Evolutionary conservation across 2,329 filamentous ascomycete genomes (phyloP), one percentile per base, ranked within the genome.

Genomic region (Colletotrichum liaoningense): DNA sequence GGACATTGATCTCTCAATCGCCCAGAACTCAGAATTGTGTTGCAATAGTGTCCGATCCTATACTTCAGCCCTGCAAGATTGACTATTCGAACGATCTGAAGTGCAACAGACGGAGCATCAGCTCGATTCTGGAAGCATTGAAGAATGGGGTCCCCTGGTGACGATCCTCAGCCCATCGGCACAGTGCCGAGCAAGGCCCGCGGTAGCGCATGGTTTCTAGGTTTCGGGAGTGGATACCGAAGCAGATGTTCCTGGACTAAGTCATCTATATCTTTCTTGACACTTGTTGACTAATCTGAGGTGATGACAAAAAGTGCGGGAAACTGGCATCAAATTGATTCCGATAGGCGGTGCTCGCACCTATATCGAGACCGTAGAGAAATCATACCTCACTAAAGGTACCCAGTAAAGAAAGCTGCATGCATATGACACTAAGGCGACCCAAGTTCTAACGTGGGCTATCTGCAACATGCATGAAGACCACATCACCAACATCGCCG

Each of bases 191-290:
- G 16, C 58, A 2, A 28, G 22, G 28, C 35, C 57, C n/a, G 8
- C 14, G 38, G 38, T 22, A 52, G 55, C 14, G 58, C 58, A 63
- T 54, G 58, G 65, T 42, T 52, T 24, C 19, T 46, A 63, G 24
- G 58, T 72, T 69, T 69, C 63, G 56, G 38, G 14, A 42, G 63
- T 72, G 69, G 63, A 62, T 52, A 56, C 64, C 19, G 5, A 8
- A 24, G 62, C 57, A 64, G 46, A 56, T 46, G 22, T 56, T 35
- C 28, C 19, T 49, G 42, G 42, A 22, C 42, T 49, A 49, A 49
- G 42, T 49, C 19, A 49, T 22, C 16, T 49, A 49, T n/a, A 49
- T 22, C 16, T 49, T 49, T 49, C 42, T n/a, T 49, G 42, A 22
- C 42, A 22, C 35, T 3, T n/a, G 24, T 55, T 55, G 12, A 55